These are phyloP conservation scores for Thamnidium elegans DNA, from an alignment of 192 early-diverging fungal species.

Conservation along the genomic window DNA sequence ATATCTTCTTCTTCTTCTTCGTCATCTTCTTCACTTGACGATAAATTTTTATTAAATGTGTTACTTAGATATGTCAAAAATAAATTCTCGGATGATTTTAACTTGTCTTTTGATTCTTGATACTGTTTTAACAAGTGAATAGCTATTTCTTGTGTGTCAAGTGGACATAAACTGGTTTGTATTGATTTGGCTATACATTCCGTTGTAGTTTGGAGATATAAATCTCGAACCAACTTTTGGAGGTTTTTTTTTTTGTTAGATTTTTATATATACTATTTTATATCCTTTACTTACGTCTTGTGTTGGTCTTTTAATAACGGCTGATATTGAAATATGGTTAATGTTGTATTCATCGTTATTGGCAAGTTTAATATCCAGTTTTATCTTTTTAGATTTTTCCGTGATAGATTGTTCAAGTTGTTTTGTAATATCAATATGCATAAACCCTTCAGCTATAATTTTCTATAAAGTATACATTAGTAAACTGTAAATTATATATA, in stretches of 20 bases:
- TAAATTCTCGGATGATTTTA: no score
- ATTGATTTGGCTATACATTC: constrained; percentile 10
- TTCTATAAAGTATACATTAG: neutral
- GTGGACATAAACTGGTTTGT: constrained; percentile 1
- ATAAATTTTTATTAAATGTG: no score
- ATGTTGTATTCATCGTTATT: constrained; percentile 16
- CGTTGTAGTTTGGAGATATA: constrained; percentile 6
- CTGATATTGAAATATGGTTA: constrained; percentile 8
- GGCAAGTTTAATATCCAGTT: neutral
- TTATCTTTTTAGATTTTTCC: neutral
- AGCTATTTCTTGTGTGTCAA: neutral
- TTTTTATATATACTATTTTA: neutral
- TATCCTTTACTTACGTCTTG: neutral
- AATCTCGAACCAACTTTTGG: constrained; percentile 3
- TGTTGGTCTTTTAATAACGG: constrained; percentile 5
- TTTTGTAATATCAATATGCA: constrained; percentile 13
- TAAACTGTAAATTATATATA: neutral
- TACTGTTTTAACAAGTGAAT: constrained; percentile 4
- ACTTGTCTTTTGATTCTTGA: neutral
- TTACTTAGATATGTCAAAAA: no score
- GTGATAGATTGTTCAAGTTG: neutral
- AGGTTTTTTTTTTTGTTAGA: neutral
- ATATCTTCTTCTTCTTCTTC: neutral
- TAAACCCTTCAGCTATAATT: constrained; percentile 6
- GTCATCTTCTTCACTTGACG: constrained; percentile 10